A percentile compares a stretch with the other conserved stretches of the same genome.
Evolutionary conservation across 2,329 filamentous ascomycete genomes (phyloP).

Genomic region (Trichoderma simmonsii): DNA sequence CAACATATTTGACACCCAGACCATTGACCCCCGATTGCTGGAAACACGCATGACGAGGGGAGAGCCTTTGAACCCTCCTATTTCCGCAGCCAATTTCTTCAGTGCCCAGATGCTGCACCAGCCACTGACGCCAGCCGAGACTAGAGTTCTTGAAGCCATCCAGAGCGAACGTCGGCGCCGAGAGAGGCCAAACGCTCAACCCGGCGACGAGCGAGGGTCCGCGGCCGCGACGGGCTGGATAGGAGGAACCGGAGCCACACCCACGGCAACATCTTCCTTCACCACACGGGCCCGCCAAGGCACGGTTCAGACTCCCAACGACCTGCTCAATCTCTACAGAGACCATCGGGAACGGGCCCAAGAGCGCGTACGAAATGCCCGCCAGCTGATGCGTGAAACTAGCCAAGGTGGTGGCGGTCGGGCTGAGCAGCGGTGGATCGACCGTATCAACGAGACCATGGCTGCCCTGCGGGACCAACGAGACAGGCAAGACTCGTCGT

Average conservation of each 20-base stretch:
- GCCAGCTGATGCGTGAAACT: conserved; percentile 32
- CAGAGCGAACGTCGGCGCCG: conserved; percentile 52
- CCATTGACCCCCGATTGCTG: conserved; percentile 52
- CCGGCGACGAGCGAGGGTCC: conserved; percentile 25
- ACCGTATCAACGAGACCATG: conserved; percentile 36
- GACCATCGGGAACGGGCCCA: conserved; percentile 36
- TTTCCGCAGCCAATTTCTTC: conserved; percentile 8
- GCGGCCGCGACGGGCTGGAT: conserved; percentile 18
- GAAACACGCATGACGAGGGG: conserved; percentile 46
- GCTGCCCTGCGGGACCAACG: conserved; percentile 36
- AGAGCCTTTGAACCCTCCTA: conserved; percentile 26
- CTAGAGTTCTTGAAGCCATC: conserved; percentile 54
- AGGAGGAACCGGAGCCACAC: conserved; percentile 18
- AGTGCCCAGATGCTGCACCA: conserved; percentile 38
- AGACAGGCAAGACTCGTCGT: conserved; percentile 36
- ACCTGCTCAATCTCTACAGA: conserved; percentile 38
- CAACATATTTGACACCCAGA: conserved; percentile 53
- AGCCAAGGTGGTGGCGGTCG: conserved; percentile 20
- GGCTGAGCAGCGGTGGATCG: conserved; percentile 33
- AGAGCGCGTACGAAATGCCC: conserved; percentile 34
- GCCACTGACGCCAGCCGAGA: conserved; percentile 53
- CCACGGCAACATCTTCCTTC: conserved; percentile 26
- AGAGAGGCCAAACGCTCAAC: conserved; percentile 38
- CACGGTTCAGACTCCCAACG: conserved; percentile 37
- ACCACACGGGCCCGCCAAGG: conserved; percentile 32